phyloP scores from a whole-genome alignment of 108 stramenopile species.

The Skeletonema costatum region DNA sequence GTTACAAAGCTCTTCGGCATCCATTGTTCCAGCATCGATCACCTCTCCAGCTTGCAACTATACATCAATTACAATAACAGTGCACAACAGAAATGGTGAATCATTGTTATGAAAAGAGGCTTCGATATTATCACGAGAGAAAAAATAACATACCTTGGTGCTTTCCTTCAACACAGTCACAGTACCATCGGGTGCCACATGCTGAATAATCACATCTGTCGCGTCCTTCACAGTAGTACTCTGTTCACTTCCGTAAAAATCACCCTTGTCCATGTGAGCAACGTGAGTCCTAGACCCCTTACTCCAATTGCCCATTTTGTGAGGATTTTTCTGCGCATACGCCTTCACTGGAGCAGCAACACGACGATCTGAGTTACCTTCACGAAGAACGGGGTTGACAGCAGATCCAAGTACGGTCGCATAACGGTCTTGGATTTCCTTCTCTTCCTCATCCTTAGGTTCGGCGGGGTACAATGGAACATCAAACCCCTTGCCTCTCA shows the following conservation, averaged over 20 bases:
- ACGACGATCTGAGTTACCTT: slow-evolving; percentile 92
- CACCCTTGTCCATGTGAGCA: slow-evolving; percentile 89
- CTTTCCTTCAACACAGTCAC: slow-evolving; percentile 74
- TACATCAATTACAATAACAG: neutral
- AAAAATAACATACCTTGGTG: slow-evolving; percentile 28
- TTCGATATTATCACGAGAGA: neutral
- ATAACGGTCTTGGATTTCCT: slow-evolving; percentile 72
- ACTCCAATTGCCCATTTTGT: slow-evolving; percentile 92
- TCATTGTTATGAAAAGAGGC: neutral
- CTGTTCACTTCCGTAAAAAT: slow-evolving; percentile 89
- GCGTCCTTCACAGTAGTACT: slow-evolving; percentile 60
- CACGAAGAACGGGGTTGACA: slow-evolving; percentile 93
- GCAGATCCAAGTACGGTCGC: slow-evolving; percentile 84
- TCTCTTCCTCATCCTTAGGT: slow-evolving; percentile 71
- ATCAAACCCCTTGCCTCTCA: slow-evolving; percentile 91
- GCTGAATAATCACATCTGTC: slow-evolving; percentile 74
- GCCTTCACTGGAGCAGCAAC: slow-evolving; percentile 92
- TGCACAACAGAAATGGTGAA: neutral
- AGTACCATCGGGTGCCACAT: slow-evolving; percentile 59
- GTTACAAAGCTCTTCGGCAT: slow-evolving; percentile 56
- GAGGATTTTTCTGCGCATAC: slow-evolving; percentile 95
- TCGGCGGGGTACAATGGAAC: slow-evolving; percentile 90
- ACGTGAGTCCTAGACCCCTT: slow-evolving; percentile 85
- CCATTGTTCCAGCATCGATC: slow-evolving; percentile 85
- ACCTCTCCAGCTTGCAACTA: slow-evolving; percentile 81